Percentiles rank a stretch among this genome's conserved stretches.
Conservation (phyloP, 192 early-diverging fungal species). For the Umbelopsis sp. region DNA sequence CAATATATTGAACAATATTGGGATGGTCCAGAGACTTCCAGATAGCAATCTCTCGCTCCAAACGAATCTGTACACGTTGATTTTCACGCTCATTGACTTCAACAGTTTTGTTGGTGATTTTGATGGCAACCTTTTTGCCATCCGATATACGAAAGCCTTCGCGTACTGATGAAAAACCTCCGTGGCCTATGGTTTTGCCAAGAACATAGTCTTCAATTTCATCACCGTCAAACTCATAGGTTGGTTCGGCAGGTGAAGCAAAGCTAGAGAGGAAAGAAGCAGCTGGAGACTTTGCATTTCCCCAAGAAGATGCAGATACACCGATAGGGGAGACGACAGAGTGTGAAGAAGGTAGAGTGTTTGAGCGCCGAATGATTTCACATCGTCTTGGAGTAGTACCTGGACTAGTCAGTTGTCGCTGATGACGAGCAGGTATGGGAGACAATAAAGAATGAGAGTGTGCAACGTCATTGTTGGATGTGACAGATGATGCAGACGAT, state of each 20-base stretch:
- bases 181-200: slow-evolving; percentile 68
- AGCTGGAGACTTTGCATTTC: slow-evolving; percentile 32
- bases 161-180: slow-evolving; percentile 77
- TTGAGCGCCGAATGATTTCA: neutral
- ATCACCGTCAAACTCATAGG: slow-evolving; percentile 65
- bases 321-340: slow-evolving; percentile 10
- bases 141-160: slow-evolving; percentile 59
- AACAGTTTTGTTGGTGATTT: slow-evolving; percentile 62
- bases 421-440: neutral
- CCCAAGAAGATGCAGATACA: slow-evolving; percentile 33
- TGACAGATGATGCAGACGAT: slow-evolving; percentile 26
- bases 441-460: neutral
- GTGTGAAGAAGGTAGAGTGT: neutral
- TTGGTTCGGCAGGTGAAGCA: slow-evolving; percentile 16
- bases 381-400: slow-evolving; percentile 5
- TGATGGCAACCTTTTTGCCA: slow-evolving; percentile 62
- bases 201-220: slow-evolving; percentile 74
- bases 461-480: neutral
- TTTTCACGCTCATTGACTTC: slow-evolving; percentile 31
- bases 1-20: slow-evolving; percentile 63
- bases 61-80: slow-evolving; percentile 43
- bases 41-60: slow-evolving; percentile 71
- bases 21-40: slow-evolving; percentile 71
- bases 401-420: slow-evolving; percentile 9
- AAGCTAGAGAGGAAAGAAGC: slow-evolving; percentile 41